These are phyloP conservation scores for Clavispora asparagi DNA, from an alignment of 805 yeast genomes.

Conservation along the genomic window DNA sequence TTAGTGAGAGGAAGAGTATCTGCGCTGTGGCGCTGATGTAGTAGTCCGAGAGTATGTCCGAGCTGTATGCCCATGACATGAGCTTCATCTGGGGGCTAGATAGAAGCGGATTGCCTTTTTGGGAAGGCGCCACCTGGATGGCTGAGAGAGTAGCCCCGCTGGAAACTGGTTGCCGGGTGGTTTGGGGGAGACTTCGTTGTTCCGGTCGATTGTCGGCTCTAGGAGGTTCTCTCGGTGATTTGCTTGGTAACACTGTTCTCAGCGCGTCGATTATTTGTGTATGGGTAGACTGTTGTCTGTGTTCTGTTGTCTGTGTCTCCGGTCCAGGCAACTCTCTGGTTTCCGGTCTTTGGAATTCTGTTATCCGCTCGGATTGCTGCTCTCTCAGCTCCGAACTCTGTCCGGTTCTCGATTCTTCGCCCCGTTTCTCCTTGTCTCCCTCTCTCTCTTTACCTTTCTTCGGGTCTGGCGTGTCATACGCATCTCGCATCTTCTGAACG, in stretches of 20 bases:
- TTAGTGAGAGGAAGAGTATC: conserved; percentile 59
- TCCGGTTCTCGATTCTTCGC: background rate
- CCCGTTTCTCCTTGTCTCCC: background rate
- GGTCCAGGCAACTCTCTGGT: too few species aligned
- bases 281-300: too few species aligned
- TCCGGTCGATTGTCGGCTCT: background rate
- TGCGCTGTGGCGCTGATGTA: conserved; percentile 52
- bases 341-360: too few species aligned
- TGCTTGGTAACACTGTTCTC: too few species aligned
- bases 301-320: too few species aligned
- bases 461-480: conserved; percentile 18
- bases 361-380: too few species aligned
- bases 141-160: conserved; percentile 15
- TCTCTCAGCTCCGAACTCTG: too few species aligned
- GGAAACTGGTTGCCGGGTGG: too few species aligned
- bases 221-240: too few species aligned
- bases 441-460: background rate
- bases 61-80: conserved; percentile 51
- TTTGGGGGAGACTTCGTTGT: too few species aligned
- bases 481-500: conserved; percentile 55
- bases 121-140: conserved; percentile 57
- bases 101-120: conserved; percentile 68
- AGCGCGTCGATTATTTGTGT: too few species aligned
- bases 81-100: conserved; percentile 44
- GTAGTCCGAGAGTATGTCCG: conserved; percentile 55